Conservation (phyloP, 208 protist genomes). For the Ichthyophonus hoferi region DNA sequence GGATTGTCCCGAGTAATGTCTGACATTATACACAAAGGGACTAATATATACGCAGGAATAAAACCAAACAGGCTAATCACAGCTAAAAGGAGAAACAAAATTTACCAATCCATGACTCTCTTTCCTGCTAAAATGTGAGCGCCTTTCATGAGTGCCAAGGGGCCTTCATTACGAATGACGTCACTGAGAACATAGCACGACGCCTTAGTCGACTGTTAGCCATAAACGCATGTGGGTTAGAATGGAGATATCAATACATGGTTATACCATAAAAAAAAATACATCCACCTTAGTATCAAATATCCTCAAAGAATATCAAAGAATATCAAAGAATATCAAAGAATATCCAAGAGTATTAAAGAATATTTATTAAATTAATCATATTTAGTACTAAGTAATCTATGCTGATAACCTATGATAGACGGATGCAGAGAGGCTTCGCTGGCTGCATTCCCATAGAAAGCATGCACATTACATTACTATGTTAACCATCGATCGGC, state of each 20-base stretch:
- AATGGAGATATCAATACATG: background rate
- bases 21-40: background rate
- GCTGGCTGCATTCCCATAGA: too few relatives aligned
- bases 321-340: too few relatives aligned
- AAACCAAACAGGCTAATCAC: background rate
- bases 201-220: background rate
- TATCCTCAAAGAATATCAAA: too few relatives aligned
- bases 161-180: background rate
- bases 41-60: background rate
- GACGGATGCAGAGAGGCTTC: too few relatives aligned
- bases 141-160: constrained; percentile 16
- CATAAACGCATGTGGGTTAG: background rate
- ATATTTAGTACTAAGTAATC: too few relatives aligned
- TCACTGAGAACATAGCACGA: background rate
- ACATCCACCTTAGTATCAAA: too few relatives aligned
- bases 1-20: background rate
- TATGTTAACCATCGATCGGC: too few relatives aligned
- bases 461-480: too few relatives aligned
- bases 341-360: too few relatives aligned
- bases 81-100: background rate
- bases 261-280: background rate
- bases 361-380: too few relatives aligned
- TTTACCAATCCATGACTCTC: constrained; percentile 13
- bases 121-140: constrained; percentile 24
- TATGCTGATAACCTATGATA: too few relatives aligned